Conservation (phyloP, 2,329 filamentous ascomycete species). For the Trichoderma citrinoviride region DNA sequence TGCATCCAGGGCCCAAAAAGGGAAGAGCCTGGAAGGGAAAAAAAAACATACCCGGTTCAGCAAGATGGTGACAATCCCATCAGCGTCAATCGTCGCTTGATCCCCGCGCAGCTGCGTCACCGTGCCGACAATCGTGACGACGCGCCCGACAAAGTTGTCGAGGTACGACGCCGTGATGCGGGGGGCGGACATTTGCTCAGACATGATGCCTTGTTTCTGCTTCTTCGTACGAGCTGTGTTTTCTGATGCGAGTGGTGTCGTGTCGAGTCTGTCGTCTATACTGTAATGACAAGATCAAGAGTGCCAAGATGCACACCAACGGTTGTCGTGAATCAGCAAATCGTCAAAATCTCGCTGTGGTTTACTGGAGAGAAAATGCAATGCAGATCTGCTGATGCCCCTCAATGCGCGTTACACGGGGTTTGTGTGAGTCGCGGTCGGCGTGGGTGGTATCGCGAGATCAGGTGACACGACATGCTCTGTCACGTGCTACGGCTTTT, state of each 20-base stretch:
- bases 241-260: background rate
- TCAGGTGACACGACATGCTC: constrained; percentile 13
- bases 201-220: constrained; percentile 49
- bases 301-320: too few relatives aligned
- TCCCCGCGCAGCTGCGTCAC: constrained; percentile 81
- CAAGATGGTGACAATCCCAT: constrained; percentile 70
- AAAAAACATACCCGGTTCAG: constrained; percentile 63
- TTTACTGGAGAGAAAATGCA: background rate
- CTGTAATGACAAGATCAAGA: background rate
- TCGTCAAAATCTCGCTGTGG: too few relatives aligned
- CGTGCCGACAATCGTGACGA: constrained; percentile 82
- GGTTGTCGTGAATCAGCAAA: background rate
- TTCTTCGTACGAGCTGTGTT: background rate
- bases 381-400: background rate
- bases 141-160: constrained; percentile 68
- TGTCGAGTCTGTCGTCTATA: background rate
- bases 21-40: background rate
- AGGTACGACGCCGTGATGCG: constrained; percentile 81
- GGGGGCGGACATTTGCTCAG: constrained; percentile 65
- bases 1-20: too few relatives aligned
- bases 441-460: constrained; percentile 11
- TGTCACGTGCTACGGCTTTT: background rate
- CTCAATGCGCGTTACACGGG: constrained; percentile 16
- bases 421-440: background rate
- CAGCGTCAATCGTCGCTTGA: constrained; percentile 74